Base-by-base conservation (phyloP, 148 eudicot species). In the Drosera capensis region DNA sequence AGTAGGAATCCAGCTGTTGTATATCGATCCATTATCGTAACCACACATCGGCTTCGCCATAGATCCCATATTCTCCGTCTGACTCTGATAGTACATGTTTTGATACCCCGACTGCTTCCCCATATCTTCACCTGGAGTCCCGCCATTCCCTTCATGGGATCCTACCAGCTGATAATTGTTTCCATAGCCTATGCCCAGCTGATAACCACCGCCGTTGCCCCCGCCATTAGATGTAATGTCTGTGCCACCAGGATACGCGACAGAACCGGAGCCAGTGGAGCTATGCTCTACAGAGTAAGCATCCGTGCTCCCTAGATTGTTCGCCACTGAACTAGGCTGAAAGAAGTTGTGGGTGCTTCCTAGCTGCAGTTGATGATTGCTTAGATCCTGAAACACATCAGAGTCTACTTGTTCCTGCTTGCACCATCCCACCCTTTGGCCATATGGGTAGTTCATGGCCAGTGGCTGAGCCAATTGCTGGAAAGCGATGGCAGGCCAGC, bases 1-100 rank as follows among this genome's bases (percentile, higher is more conserved):
- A 0, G 86, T 77, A 0, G 95, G 82, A 42, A 80, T 73, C 86
- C 86, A 77, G 23, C 64, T 63, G 30, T 68, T 80, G 35, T 72
- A 73, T 19, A 14, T 24, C 1, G 81, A 57, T 12, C 72, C 70
- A 50, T 68, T 73, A 48, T 73, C 71, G 35, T 66, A 69, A 3
- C 57, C 53, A 11, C 64, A n/a, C n/a, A n/a, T 62, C 26, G 55
- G 49, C 1, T 40, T 67, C 18, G 55, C 49, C 20, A 26, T 53
- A 20, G n/a, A n/a, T n/a, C 47, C 58, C 23, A 40, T 30, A 14
- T 56, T 60, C 18, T 52, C 30, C 23, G 65, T 70, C 25, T 71
- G 72, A 25, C 77, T 59, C 9, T 48, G 51, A 47, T 72, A 59
- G 23, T 78, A 72, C 65, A 74, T 49, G 42, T 68, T 72, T 37